A percentile compares a stretch with the other conserved stretches of the same genome.
Evolutionary conservation across 306 rosid species (phyloP).

Genomic region (Cucumis sativus): Cucumber_9930_V3 NC_026659.2:30830501-30831000

Average conservation of each 20-base stretch:
- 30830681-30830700: too few species aligned
- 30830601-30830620: slow-evolving; percentile 4
- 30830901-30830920: not conserved
- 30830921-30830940: not conserved
- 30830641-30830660: not conserved
- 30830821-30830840: not conserved
- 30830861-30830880: not conserved
- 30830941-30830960: not conserved
- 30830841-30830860: not conserved
- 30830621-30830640: not conserved
- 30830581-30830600: not conserved
- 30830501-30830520: too few species aligned
- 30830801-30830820: not conserved
- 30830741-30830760: too few species aligned
- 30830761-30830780: too few species aligned
- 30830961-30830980: not conserved
- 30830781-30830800: too few species aligned
- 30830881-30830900: not conserved
- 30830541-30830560: not conserved
- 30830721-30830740: not conserved
- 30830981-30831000: not conserved
- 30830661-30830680: not conserved
- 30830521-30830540: not conserved
- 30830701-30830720: too few species aligned
- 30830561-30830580: not conserved